Base-by-base conservation (phyloP, 225 moss, liverwort and hornwort genomes). In the Physcomitrellopsis africana region DNA sequence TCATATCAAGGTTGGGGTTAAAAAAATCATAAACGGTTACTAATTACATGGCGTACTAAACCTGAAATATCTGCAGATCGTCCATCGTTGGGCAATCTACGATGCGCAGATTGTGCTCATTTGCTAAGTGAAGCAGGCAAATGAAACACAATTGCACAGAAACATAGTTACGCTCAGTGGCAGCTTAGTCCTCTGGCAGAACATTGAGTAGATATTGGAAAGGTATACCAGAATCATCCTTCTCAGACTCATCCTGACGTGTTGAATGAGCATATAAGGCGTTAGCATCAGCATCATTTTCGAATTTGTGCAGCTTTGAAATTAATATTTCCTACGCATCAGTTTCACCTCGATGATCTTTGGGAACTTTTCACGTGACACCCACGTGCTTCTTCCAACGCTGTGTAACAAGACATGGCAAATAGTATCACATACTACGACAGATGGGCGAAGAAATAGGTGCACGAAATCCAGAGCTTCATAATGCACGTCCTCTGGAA, bases 101-200 rank as follows among this genome's bases (percentile, higher is more conserved):
- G 61, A 96, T 89, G 61, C 79, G 75, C 26, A 96, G 81, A 69
- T 83, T 88, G 75, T 90, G 87, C 72, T 96, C 96, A 81, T 96
- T 96, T 78, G 96, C 96, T 81, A 96, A 83, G 75, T 96, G 96
- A 23, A 96, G 88, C 14, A 96, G 94, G 62, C 96, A 96, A 74
- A 96, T 94, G 72, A 96, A 96, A 77, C 92, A 92, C 18, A 96
- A 79, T 68, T 89, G 94, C 41, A 96, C 94, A 37, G 96, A 96
- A 49, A 96, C 90, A 80, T 94, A 94, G 79, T 94, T 81, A 41
- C 83, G 85, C 51, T 88, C 88, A 42, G 92, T 92, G 29, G 92
- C 94, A 64, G 89, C 72, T 70, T 90, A 94, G 37, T 92, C 92
- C 67, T 89, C 88, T 23, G 92, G 96, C 26, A 96, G 89, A 75